Conservation (phyloP, 1,284 basidiomycete species). For the Rhodofomes roseus region DNA sequence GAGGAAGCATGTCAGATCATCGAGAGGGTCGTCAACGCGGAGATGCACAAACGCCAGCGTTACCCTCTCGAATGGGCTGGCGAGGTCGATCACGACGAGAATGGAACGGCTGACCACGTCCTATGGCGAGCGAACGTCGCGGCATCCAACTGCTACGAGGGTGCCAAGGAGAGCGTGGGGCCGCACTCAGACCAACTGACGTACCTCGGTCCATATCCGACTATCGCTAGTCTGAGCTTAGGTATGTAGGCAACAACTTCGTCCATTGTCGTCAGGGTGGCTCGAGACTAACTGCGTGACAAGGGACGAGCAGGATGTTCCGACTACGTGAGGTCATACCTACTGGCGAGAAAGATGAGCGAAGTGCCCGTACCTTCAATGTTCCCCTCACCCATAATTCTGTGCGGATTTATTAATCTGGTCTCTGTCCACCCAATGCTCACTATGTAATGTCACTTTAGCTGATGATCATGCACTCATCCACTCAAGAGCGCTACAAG, state of each 20-base stretch:
- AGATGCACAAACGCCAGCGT: conserved; percentile 58
- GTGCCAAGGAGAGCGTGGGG: conserved; percentile 81
- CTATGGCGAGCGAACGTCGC: conserved; percentile 89
- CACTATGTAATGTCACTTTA: conserved; percentile 22
- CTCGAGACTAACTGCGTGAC: background rate
- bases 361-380: conserved; percentile 76
- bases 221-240: conserved; percentile 91
- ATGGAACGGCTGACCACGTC: conserved; percentile 23
- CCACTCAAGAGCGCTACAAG: conserved; percentile 88
- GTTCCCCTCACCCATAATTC: conserved; percentile 84
- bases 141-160: conserved; percentile 88
- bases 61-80: conserved; percentile 76
- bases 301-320: conserved; percentile 72
- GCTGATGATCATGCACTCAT: conserved; percentile 90
- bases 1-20: conserved; percentile 76
- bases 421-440: background rate
- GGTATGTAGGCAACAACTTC: conserved; percentile 40
- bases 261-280: background rate
- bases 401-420: conserved; percentile 32
- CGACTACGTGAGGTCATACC: conserved; percentile 75
- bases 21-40: conserved; percentile 74
- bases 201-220: conserved; percentile 87
- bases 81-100: conserved; percentile 26
- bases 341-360: conserved; percentile 47
- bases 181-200: conserved; percentile 78